phyloP scores from a whole-genome alignment of 352 stramenopile species.

The Phytophthora lateralis region DNA sequence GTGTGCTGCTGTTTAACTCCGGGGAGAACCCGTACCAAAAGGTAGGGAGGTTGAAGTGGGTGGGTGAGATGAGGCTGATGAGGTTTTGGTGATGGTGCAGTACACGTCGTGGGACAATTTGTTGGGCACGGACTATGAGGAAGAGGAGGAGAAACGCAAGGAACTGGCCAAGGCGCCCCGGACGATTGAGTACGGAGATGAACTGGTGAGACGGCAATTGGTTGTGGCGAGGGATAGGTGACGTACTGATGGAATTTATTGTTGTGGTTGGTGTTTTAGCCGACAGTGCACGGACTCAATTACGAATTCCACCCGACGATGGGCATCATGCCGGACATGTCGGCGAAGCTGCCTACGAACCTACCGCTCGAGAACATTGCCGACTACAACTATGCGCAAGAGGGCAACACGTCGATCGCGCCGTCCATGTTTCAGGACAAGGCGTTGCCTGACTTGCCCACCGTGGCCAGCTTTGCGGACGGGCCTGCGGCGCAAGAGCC shows the following conservation, averaged over 20 bases:
- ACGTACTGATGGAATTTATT: conserved; percentile 5
- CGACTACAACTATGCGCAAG: conserved; percentile 79
- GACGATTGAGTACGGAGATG: conserved; percentile 82
- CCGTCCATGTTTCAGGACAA: conserved; percentile 88
- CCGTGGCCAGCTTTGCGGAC: conserved; percentile 67
- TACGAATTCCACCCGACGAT: conserved; percentile 82
- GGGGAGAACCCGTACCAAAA: conserved; percentile 90
- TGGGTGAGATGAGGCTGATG: conserved; percentile 3
- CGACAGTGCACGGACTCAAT: conserved; percentile 69
- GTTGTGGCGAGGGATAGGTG: neutral
- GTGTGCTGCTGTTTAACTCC: conserved; percentile 88
- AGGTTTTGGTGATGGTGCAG: conserved; percentile 34
- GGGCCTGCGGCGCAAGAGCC: conserved; percentile 71
- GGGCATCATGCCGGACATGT: conserved; percentile 70
- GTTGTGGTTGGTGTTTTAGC: conserved; percentile 32
- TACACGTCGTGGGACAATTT: conserved; percentile 91
- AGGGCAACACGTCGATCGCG: conserved; percentile 71
- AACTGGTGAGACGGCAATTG: conserved; percentile 49
- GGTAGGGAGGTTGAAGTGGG: conserved; percentile 30
- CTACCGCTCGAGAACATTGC: conserved; percentile 81
- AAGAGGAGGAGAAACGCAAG: conserved; percentile 88
- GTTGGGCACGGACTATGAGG: conserved; percentile 83
- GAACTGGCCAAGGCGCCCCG: conserved; percentile 78
- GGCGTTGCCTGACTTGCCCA: conserved; percentile 67
- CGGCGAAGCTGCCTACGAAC: conserved; percentile 77